These are phyloP conservation scores for Aspergillus sp. DNA, from an alignment of 2,329 filamentous ascomycete species.

Conservation along the genomic window DNA sequence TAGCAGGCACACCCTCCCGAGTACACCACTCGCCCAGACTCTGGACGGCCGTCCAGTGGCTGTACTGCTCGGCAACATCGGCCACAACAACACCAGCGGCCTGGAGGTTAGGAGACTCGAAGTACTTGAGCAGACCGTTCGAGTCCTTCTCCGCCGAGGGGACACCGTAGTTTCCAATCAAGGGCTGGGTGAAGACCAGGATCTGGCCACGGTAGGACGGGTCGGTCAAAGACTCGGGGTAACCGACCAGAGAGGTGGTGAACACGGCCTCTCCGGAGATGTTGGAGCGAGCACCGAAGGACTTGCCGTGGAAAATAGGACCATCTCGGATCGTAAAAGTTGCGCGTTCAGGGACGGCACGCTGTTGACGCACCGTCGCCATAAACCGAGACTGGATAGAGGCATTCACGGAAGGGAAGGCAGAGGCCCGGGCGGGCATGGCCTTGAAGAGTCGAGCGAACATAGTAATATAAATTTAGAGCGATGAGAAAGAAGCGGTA, in stretches of 20 bases:
- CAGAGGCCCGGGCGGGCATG: conserved; percentile 48
- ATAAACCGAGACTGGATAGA: conserved; percentile 49
- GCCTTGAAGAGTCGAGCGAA: conserved; percentile 56
- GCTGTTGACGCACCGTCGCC: conserved; percentile 70
- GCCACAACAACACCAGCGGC: conserved; percentile 94
- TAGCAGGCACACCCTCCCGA: conserved; percentile 91
- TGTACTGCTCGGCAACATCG: conserved; percentile 90
- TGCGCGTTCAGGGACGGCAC: conserved; percentile 72
- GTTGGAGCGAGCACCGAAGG: conserved; percentile 94
- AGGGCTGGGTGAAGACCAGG: conserved; percentile 93
- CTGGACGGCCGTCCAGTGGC: conserved; percentile 98
- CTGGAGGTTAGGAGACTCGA: conserved; percentile 97
- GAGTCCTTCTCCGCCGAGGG: conserved; percentile 82
- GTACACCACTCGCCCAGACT: conserved; percentile 92
- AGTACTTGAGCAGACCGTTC: conserved; percentile 92
- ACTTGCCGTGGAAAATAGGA: conserved; percentile 92
- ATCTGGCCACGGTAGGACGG: conserved; percentile 78
- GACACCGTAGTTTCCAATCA: conserved; percentile 98
- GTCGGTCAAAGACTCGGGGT: conserved; percentile 82
- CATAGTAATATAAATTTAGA: conserved; percentile 38
- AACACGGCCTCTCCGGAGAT: conserved; percentile 98
- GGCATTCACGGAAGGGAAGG: conserved; percentile 41
- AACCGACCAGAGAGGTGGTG: conserved; percentile 95
- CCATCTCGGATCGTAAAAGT: conserved; percentile 97
- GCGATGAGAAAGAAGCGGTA: neutral